These are phyloP conservation scores for Starmerella powellii DNA, from an alignment of 805 yeast genomes.

Conservation along the genomic window DNA sequence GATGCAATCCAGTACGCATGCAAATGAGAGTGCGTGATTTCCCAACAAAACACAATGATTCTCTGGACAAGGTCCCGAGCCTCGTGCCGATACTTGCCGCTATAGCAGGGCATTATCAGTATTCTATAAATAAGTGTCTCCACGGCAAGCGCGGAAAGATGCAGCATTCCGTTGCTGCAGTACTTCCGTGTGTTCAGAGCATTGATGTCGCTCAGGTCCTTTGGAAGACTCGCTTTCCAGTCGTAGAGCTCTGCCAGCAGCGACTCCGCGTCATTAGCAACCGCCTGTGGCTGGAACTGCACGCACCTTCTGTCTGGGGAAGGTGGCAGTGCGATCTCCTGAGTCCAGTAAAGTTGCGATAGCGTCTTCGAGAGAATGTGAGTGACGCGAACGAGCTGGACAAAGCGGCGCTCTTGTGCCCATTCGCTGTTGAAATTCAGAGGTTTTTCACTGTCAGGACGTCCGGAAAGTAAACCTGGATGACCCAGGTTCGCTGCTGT, in stretches of 20 bases:
- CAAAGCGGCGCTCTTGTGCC: constrained; percentile 26
- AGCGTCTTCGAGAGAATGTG: constrained; percentile 23
- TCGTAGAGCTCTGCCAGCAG: constrained; percentile 17
- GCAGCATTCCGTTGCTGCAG: constrained; percentile 27
- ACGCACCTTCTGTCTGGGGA: not conserved
- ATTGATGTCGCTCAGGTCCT: constrained; percentile 24
- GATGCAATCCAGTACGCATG: constrained; percentile 30
- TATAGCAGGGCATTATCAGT: constrained; percentile 22
- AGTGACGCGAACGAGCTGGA: constrained; percentile 24
- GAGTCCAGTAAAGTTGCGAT: constrained; percentile 22
- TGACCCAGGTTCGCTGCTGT: constrained; percentile 27
- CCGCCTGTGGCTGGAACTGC: not conserved
- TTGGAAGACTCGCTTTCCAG: constrained; percentile 25
- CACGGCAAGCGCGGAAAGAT: constrained; percentile 25
- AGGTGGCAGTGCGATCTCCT: not conserved
- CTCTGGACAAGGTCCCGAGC: constrained; percentile 26
- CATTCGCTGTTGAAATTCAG: constrained; percentile 14
- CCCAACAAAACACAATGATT: constrained; percentile 26
- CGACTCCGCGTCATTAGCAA: not conserved
- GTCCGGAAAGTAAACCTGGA: constrained; percentile 21
- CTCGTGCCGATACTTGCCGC: constrained; percentile 22
- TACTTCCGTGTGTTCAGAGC: constrained; percentile 21
- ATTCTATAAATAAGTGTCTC: constrained; percentile 26
- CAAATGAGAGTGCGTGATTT: constrained; percentile 28
- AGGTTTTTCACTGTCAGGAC: not conserved